Evolutionary conservation across 1,284 basidiomycete genomes (phyloP).

Genomic region (Schizophyllum amplum): DNA sequence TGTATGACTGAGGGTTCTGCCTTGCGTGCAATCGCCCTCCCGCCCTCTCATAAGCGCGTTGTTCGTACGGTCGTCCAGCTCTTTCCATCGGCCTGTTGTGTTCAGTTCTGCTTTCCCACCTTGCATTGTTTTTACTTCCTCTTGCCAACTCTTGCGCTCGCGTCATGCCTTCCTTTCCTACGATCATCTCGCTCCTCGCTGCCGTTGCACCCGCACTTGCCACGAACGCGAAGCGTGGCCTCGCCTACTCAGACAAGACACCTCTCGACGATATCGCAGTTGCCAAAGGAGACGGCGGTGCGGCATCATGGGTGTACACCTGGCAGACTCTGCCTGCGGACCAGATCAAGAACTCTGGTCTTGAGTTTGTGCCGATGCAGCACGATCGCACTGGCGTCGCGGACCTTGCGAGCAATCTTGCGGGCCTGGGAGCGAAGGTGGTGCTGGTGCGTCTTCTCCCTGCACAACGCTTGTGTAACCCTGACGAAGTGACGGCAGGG

Average conservation of each 20-base stretch:
- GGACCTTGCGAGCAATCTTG: slow-evolving; percentile 27
- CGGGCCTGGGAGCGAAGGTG: slow-evolving; percentile 29
- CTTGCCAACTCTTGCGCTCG: background rate
- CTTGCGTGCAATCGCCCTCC: background rate
- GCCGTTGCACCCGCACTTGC: background rate
- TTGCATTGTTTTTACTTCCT: background rate
- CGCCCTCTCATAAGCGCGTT: background rate
- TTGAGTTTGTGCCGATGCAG: slow-evolving; percentile 43
- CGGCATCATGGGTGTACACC: slow-evolving; percentile 33
- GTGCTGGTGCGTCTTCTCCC: slow-evolving; percentile 27
- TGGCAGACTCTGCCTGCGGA: slow-evolving; percentile 33
- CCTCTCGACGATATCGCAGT: background rate
- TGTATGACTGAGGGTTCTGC: background rate
- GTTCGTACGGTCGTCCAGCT: background rate
- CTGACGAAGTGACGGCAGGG: slow-evolving; percentile 19
- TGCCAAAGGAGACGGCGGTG: background rate
- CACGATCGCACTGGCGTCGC: slow-evolving; percentile 28
- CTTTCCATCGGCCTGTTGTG: too few relatives aligned
- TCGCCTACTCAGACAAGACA: background rate
- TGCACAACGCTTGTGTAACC: slow-evolving; percentile 1
- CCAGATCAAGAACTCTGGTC: slow-evolving; percentile 31
- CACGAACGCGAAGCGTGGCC: background rate
- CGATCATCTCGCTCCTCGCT: background rate
- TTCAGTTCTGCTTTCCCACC: background rate
- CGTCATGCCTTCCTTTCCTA: background rate